A percentile compares a stretch with the other conserved stretches of the same genome.
Evolutionary conservation across 2,329 filamentous ascomycete species (phyloP).

Genomic region (Claviceps pazoutovae): DNA sequence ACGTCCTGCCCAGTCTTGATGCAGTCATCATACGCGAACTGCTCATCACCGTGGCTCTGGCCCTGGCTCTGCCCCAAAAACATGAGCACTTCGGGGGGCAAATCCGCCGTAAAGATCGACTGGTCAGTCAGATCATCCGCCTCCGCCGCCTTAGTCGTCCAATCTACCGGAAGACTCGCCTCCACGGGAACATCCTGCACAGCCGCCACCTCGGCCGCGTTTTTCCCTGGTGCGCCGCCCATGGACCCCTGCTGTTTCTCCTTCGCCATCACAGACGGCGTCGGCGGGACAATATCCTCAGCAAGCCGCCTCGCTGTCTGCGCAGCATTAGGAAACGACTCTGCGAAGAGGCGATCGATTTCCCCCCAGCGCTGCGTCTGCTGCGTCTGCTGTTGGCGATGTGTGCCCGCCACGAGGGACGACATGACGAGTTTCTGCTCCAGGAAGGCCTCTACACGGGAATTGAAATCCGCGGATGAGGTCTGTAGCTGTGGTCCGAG

Average conservation of each 20-base stretch:
- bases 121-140: background rate
- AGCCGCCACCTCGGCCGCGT: background rate
- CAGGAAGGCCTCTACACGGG: background rate
- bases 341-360: slow-evolving; percentile 1
- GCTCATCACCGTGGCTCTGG: background rate
- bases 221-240: background rate
- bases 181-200: background rate
- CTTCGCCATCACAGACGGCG: background rate
- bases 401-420: background rate
- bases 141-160: background rate
- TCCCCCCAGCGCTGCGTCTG: background rate
- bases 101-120: background rate
- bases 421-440: slow-evolving; percentile 2
- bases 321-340: slow-evolving; percentile 1
- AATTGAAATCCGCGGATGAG: background rate
- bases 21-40: background rate
- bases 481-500: slow-evolving; percentile 1
- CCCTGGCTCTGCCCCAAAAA: background rate
- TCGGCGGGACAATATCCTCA: background rate
- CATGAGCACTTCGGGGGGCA: background rate
- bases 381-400: background rate
- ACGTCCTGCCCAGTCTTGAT: background rate
- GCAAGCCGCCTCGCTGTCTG: background rate
- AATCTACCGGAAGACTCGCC: background rate
- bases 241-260: background rate